Base-by-base conservation (phyloP, 2,329 filamentous ascomycete species). In the Pseudogymnoascus sp. region DNA sequence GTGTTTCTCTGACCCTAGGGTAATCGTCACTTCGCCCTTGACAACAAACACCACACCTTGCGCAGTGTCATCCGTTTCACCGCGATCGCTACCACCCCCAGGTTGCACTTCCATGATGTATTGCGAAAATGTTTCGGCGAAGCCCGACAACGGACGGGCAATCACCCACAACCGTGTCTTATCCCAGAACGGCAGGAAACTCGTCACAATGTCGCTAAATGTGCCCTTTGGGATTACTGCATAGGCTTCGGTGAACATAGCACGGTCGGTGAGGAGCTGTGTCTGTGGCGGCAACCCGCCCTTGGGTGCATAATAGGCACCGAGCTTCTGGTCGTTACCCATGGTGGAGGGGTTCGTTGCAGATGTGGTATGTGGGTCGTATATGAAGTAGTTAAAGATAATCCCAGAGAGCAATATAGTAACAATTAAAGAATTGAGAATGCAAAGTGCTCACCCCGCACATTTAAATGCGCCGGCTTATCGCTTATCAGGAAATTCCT, bases 101-200 rank as follows among this genome's bases (percentile, higher is more conserved):
- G 58, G 58, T 41, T 60, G 58, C 33, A 60, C 58, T 6, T 60
- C 58, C 58, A 60, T 60, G 16, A 60, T 60, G 58, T 60, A 60
- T 36, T 60, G 58, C 2, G 58, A 60, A 4, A 60, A 60, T 38
- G 58, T 60, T 19, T 60, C 58, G 12, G 58, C 58, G 58, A 60
- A 60, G 7, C 58, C 58, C 16, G 58, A 60, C 28, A 60, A 22
- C 28, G 58, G 58, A 41, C 58, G 58, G 33, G 58, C 58, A 39
- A 60, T 60, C 19, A 60, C 58, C 58, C 58, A 60, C n/a, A 60
- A 14, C 19, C 58, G 3, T 9, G 58, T 60, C 30, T 60, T 60
- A 12, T 60, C 58, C 58, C 58, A 60, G 30, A 60, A 60, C 6
- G 58, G 58, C 30, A 60, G 30, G 58, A 60, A 60, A 14, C 58